Evolutionary conservation across 805 yeast species (phyloP).

Genomic region (Kuraishia cidri): DNA sequence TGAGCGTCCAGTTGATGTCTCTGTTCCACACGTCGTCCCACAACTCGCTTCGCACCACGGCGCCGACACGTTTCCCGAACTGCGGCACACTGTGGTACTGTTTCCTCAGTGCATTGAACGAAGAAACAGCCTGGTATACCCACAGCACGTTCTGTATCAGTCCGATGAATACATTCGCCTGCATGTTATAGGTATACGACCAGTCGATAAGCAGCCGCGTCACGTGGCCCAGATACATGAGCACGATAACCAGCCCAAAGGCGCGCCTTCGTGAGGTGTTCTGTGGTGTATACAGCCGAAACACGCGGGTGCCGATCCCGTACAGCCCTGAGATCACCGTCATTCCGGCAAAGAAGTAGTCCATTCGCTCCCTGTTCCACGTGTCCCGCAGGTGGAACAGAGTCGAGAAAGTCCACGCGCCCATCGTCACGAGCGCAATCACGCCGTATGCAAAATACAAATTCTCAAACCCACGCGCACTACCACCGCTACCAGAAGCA

Average conservation of each 20-base stretch:
- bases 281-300: constrained; percentile 40
- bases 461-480: constrained; percentile 13
- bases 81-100: neutral
- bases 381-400: constrained; percentile 87
- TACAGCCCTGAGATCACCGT: constrained; percentile 79
- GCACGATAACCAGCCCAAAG: constrained; percentile 31
- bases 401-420: constrained; percentile 84
- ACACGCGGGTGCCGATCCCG: constrained; percentile 51
- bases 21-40: constrained; percentile 13
- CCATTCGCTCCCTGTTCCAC: constrained; percentile 71
- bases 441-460: constrained; percentile 29
- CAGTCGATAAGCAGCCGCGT: constrained; percentile 60
- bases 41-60: constrained; percentile 4
- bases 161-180: constrained; percentile 77
- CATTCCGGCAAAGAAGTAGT: constrained; percentile 88
- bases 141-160: constrained; percentile 58
- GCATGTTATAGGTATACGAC: constrained; percentile 93
- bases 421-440: constrained; percentile 58
- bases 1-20: constrained; percentile 31
- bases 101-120: constrained; percentile 14
- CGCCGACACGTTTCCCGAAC: neutral
- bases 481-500: no score
- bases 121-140: constrained; percentile 25
- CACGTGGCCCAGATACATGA: constrained; percentile 57
- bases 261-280: constrained; percentile 16